Evolutionary conservation across 768 basidiomycete species (phyloP), one percentile per base, ranked within the genome.

Genomic region (Rhodosporidiobolus sp.): DNA sequence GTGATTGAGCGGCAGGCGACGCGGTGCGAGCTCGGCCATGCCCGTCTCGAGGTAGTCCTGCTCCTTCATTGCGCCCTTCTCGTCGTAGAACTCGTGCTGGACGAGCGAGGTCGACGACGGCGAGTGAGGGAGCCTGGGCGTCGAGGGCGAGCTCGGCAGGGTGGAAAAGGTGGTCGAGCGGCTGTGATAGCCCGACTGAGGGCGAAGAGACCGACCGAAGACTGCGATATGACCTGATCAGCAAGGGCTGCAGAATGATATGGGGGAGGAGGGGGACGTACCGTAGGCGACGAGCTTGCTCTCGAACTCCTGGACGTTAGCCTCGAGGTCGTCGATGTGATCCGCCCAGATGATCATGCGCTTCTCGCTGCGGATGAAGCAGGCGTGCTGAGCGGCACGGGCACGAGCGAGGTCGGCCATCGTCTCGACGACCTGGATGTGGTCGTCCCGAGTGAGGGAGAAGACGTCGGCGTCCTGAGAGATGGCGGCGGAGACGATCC

Each of bases 321-420:
- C 74, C 45, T 81, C 78, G 56, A 82, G 63, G n/a, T 77, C 79
- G 49, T 80, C 78, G 24, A 82, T 79, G 28, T 79, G 78, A 74
- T 82, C 80, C 32, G 79, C 78, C 82, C 81, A 82, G 35, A 82
- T 79, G 35, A 81, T 78, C 5, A 82, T 74, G 35, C 78, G 79
- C 12, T 71, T 62, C 59, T 81, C 79, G 48, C 77, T 61, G 32
- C 82, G 78, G 46, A 79, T 77, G 63, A 82, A 82, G 48, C 80
- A 80, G 24, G 81, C 81, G 34, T 78, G 79, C 67, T 82, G 82
- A 68, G 81, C 79, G 70, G 79, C 79, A 46, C 81, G 76, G 19
- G 80, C 60, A 52, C 48, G n/a, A 19, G 56, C 38, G 63, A 78
- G 73, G 63, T 63, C 61, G 9, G 24, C 9, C 67, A 69, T 69